Evolutionary conservation across 2,329 filamentous ascomycete genomes (phyloP), one percentile per base, ranked within the genome.

Genomic region (Curvularia sp.): DNA sequence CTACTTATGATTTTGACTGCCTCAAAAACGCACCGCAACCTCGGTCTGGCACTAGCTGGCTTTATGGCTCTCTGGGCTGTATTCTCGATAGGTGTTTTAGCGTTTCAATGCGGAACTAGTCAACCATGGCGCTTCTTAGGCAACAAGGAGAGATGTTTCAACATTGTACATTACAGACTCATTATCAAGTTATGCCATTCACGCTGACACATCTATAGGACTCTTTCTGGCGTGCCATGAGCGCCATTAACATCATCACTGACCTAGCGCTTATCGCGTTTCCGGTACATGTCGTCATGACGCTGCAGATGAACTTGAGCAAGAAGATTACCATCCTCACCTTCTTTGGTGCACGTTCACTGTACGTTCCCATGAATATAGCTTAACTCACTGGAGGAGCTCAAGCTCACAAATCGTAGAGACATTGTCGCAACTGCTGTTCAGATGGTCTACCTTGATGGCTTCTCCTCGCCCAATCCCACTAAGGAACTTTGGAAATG

Each of bases 251-350:
- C 49, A 74, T 76, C 47, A 39, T 75, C 12, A 75, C 74, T 12
- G 74, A 76, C 41, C 49, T 75, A 13, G 70, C 72, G 2, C 54
- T 76, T 18, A 73, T 75, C 28, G 39, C 71, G 3, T 75, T 74
- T 39, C 74, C 74, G 7, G 64, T 76, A 1, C 72, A 76, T 50
- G 65, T 76, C 9, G 72, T 76, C 41, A 59, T 70, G 39, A 74
- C 67, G 10, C 57, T 76, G n/a, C 73, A 76, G 42, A 76, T 75
- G 73, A 74, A 66, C 23, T 63, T 65, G 47, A 55, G 63, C 8
- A 75, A 75, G 59, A 76, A 75, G 51, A 53, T 74, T 7, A 73
- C 73, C 1, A 76, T 76, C 39, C 57, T 76, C 2, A 63, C 65
- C 2, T 75, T 75, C 53, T 75, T 76, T 18, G 70, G 72, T 6